Base-by-base conservation (phyloP, 2,329 filamentous ascomycete species). In the Hymenoscyphus repandus region DNA sequence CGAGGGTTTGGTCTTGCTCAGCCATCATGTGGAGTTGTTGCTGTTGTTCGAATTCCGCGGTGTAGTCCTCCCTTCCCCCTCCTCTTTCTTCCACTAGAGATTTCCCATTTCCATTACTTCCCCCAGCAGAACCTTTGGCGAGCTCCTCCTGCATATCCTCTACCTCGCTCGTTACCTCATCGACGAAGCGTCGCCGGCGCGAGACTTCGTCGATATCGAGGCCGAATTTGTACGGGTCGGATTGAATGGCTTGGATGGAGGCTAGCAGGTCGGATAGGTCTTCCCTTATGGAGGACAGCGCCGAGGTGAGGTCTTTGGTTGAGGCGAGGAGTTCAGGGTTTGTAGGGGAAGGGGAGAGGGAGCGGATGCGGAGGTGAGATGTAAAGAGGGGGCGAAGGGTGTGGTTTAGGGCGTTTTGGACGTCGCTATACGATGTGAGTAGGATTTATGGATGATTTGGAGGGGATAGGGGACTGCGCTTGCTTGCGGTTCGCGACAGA, bases 341-440 rank as follows among this genome's bases (percentile, higher is more conserved):
- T 18, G 39, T 11, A 37, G 77, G 72, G 7, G 81, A 79, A 37
- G 84, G 85, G 52, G 85, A 80, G 22, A 95, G 85, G 41, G 90
- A 93, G 65, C 90, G 89, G 72, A 99, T 99, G 66, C 93, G 92
- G 39, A 96, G 80, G 74, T 96, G 99, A 13, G 91, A 96, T 57
- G 88, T 85, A 76, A 96, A 96, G 51, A 96, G 83, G 47, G 91
- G 85, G 9, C 92, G 86, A 7, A 27, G 22, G 47, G 89, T 87
- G 12, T 82, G 82, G 58, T 86, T 79, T 57, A 99, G 83, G 54
- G 95, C 87, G 57, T 83, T 74, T 59, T 95, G 84, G 60, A 97
- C 89, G 72, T 99, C 93, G 71, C 90, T 96, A 39, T 13, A n/a
- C 18, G 22, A 10, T 30, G 34, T 22, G 6, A 22, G 6, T 30